phyloP scores from a whole-genome alignment of 129 eudicot genomes.

The Tagetes erecta region DNA sequence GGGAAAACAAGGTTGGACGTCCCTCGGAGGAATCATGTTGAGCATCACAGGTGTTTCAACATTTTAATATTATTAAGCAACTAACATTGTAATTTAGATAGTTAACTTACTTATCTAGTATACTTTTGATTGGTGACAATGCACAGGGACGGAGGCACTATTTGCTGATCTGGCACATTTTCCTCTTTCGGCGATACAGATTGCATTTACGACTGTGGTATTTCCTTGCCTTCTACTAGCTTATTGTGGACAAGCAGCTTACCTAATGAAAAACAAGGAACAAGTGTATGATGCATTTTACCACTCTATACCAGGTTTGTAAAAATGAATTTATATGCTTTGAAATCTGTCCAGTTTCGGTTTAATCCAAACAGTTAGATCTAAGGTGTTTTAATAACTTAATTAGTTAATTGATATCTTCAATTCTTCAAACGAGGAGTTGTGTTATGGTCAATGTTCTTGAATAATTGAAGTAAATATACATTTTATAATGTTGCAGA shows the following conservation, averaged over 20 bases:
- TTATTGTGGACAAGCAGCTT: conserved; percentile 88
- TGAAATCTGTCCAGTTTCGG: not conserved
- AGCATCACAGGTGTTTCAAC: conserved; percentile 64
- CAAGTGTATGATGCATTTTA: conserved; percentile 79
- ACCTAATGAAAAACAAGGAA: conserved; percentile 62
- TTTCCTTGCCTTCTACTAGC: conserved; percentile 91
- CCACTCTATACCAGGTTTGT: conserved; percentile 77
- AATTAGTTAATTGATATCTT: not conserved
- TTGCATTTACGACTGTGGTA: conserved; percentile 72
- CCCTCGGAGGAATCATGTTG: conserved; percentile 80
- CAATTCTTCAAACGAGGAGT: not conserved
- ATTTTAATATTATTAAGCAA: conserved; percentile 2
- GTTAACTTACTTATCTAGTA: conserved; percentile 27
- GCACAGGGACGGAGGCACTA: conserved; percentile 82
- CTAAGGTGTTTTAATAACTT: not conserved
- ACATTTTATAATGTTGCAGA: conserved; percentile 45
- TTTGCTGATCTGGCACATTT: conserved; percentile 85
- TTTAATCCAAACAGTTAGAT: not conserved
- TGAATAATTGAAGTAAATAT: conserved; percentile 7
- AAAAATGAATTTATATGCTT: not conserved
- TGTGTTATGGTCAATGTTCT: conserved; percentile 3
- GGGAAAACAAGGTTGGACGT: conserved; percentile 60
- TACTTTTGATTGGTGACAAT: conserved; percentile 8
- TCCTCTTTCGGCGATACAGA: conserved; percentile 74
- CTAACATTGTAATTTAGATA: not conserved